Conservation (phyloP, 2,329 filamentous ascomycete genomes). For the Aspergillus tanneri region DNA sequence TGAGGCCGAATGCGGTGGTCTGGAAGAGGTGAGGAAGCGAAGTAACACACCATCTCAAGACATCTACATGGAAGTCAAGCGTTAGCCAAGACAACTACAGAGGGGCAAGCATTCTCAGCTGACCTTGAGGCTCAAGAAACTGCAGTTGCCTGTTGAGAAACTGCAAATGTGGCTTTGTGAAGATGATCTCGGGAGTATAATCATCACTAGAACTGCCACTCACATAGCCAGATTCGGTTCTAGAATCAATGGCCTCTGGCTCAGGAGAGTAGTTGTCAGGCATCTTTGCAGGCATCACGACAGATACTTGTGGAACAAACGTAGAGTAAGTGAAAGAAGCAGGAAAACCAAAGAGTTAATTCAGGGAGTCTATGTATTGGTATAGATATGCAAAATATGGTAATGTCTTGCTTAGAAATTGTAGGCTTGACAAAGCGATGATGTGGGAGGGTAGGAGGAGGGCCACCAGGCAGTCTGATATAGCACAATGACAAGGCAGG, state of each 20-base stretch:
- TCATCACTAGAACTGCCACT: constrained; percentile 63
- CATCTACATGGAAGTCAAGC: constrained; percentile 53
- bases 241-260: constrained; percentile 34
- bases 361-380: constrained; percentile 7
- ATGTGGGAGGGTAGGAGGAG: constrained; percentile 11
- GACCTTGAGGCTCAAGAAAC: constrained; percentile 75
- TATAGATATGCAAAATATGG: constrained; percentile 4
- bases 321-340: constrained; percentile 2
- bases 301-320: constrained; percentile 5
- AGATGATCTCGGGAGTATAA: constrained; percentile 71
- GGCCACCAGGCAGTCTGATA: constrained; percentile 26
- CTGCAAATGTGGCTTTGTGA: constrained; percentile 83
- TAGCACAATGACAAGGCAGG: constrained; percentile 30
- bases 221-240: constrained; percentile 78
- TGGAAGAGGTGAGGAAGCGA: constrained; percentile 88
- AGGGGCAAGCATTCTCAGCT: constrained; percentile 21
- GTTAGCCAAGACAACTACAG: constrained; percentile 14
- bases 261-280: constrained; percentile 39
- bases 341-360: constrained; percentile 6
- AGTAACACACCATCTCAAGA: constrained; percentile 87
- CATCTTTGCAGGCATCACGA: constrained; percentile 41
- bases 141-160: constrained; percentile 90
- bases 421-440: constrained; percentile 4
- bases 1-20: constrained; percentile 78
- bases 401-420: neutral